A percentile compares a stretch with the other conserved stretches of the same genome.
Evolutionary conservation across 164 flowering plant species (phyloP).

Genomic region (Stephania japonica): DNA sequence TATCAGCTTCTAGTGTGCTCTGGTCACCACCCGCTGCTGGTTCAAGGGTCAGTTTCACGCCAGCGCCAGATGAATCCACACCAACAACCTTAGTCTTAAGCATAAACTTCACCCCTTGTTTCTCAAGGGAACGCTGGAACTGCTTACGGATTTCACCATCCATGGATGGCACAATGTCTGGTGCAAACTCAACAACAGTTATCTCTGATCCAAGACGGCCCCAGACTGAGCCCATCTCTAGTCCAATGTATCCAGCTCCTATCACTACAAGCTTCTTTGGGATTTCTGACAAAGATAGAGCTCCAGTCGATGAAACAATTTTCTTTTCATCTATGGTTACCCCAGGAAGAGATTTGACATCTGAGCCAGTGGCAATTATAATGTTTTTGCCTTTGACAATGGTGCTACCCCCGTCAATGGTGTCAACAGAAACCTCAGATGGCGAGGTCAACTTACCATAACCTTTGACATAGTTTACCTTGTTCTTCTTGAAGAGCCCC

Average conservation of each 20-base stretch:
- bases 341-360: constrained; percentile 83
- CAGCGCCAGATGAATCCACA: constrained; percentile 56
- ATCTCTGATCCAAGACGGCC: constrained; percentile 84
- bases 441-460: constrained; percentile 81
- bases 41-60: constrained; percentile 70
- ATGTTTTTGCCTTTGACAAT: constrained; percentile 78
- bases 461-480: constrained; percentile 85
- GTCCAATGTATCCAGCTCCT: constrained; percentile 91
- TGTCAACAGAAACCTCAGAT: constrained; percentile 78
- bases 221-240: constrained; percentile 96
- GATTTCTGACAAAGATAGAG: constrained; percentile 60
- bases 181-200: constrained; percentile 79
- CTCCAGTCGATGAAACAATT: constrained; percentile 93
- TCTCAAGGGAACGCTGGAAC: constrained; percentile 80
- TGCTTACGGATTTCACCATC: constrained; percentile 77
- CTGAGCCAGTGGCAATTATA: constrained; percentile 91
- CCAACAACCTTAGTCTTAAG: constrained; percentile 87
- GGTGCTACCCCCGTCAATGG: constrained; percentile 59
- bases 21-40: constrained; percentile 86
- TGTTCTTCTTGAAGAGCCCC: constrained; percentile 91
- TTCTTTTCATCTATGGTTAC: constrained; percentile 79
- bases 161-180: constrained; percentile 85
- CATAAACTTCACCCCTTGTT: constrained; percentile 83
- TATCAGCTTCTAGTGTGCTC: constrained; percentile 76
- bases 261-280: constrained; percentile 86